Conservation (phyloP, 495 filamentous ascomycete species). For the Neurospora sp. region DNA sequence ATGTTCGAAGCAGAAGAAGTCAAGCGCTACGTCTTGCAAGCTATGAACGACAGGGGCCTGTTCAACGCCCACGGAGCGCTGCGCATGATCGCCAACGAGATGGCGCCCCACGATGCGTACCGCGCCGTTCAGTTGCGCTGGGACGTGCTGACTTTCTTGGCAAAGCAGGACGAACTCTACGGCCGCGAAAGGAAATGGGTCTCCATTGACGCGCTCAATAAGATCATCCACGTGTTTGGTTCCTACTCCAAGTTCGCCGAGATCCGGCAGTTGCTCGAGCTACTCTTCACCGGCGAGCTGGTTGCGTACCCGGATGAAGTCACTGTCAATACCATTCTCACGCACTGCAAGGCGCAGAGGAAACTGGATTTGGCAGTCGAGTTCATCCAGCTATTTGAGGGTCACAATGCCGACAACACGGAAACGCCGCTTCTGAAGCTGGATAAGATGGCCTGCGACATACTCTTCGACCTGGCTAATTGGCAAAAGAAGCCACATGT, state of each 20-base stretch:
- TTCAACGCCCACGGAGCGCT: slow-evolving; percentile 11
- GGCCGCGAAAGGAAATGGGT: slow-evolving; percentile 24
- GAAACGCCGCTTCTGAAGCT: neutral
- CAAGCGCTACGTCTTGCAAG: slow-evolving; percentile 23
- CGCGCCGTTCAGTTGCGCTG: slow-evolving; percentile 13
- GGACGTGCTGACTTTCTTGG: slow-evolving; percentile 15
- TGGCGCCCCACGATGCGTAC: slow-evolving; percentile 26
- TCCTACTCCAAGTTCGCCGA: slow-evolving; percentile 15
- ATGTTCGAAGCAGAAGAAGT: slow-evolving; percentile 27
- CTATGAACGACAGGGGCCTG: slow-evolving; percentile 21
- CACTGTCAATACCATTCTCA: slow-evolving; percentile 28
- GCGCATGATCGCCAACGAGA: slow-evolving; percentile 18
- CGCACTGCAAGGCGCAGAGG: slow-evolving; percentile 15
- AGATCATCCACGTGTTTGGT: slow-evolving; percentile 22
- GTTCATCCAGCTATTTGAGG: slow-evolving; percentile 14
- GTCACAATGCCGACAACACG: neutral
- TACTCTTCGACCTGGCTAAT: slow-evolving; percentile 25
- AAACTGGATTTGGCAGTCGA: slow-evolving; percentile 7
- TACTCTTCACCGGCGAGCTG: slow-evolving; percentile 8
- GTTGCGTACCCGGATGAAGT: slow-evolving; percentile 7
- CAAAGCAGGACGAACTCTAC: slow-evolving; percentile 23
- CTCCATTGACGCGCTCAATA: slow-evolving; percentile 18
- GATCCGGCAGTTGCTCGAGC: slow-evolving; percentile 14
- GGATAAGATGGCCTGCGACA: slow-evolving; percentile 13
- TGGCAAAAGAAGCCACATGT: slow-evolving; percentile 21